Evolutionary conservation across 2,329 filamentous ascomycete genomes (phyloP), one percentile per base, ranked within the genome.

Genomic region (Botrytis pseudocinerea): DNA sequence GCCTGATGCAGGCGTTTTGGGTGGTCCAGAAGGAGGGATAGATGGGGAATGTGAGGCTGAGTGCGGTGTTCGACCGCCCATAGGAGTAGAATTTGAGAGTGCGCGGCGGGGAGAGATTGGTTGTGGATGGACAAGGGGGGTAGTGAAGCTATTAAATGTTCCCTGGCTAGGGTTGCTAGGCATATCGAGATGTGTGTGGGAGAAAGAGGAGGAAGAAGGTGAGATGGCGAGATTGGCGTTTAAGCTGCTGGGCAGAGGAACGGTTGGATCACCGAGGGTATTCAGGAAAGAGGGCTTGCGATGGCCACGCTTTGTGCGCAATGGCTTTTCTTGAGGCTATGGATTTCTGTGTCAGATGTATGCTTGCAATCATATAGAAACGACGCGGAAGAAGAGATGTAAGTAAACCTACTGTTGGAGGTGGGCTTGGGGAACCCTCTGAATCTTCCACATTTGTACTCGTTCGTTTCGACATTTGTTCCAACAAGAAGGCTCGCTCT

Each of bases 401-500:
- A 71, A 62, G 32, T 57, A 75, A 51, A 83, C 89, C 77, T 88
- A 93, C 91, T 78, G 92, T 94, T 61, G 92, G 92, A 38, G 92
- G 92, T n/a, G 92, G 92, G 79, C 91, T 93, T 10, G 91, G 92
- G 80, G 91, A 93, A 78, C 91, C 91, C 78, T 95, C 92, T 16
- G 92, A 93, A 81, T 95, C 91, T 81, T 93, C 90, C 65, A 92
- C 90, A 77, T 92, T 92, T 77, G 89, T 87, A 82, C 91, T 92
- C 28, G 92, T 94, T 77, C 93, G 89, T 78, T 91, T 91, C 32
- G 90, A 87, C 60, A 96, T 86, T 80, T 94, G 90, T 80, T 93
- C 90, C 48, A 92, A 86, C 64, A 93, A 84, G 77, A 93, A 91
- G 40, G 93, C 92, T 75, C 94, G 89, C 84, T 97, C 93, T 38